phyloP scores from a whole-genome alignment of 2,329 filamentous ascomycete species.

The Fusarium chuoi region DNA sequence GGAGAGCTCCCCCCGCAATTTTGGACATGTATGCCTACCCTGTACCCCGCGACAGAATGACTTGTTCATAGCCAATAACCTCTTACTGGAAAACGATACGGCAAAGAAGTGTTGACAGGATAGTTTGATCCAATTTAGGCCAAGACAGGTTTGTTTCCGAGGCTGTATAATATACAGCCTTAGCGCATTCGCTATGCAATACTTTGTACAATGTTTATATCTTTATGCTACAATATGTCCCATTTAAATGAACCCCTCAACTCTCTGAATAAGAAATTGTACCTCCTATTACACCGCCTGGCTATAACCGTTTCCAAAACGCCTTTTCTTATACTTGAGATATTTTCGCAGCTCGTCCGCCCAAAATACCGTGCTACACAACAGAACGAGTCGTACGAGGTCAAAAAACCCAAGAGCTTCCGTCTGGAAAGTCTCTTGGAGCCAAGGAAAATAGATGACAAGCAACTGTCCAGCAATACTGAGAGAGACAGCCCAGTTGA shows the following conservation, averaged over 20 bases:
- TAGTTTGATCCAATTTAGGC: background rate
- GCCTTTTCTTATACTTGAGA: conserved; percentile 68
- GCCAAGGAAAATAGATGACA: conserved; percentile 93
- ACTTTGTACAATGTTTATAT: conserved; percentile 1
- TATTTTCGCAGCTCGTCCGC: conserved; percentile 92
- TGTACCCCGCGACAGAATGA: conserved; percentile 1
- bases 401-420: conserved; percentile 82
- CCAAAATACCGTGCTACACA: conserved; percentile 95
- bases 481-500: conserved; percentile 93
- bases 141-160: background rate
- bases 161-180: background rate
- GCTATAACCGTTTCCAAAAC: conserved; percentile 71
- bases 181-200: conserved; percentile 28
- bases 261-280: background rate
- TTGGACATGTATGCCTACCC: conserved; percentile 23
- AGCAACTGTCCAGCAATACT: conserved; percentile 86
- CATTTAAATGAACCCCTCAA: background rate
- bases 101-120: background rate
- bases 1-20: conserved; percentile 38
- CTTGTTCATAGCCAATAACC: background rate
- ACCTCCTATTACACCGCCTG: conserved; percentile 68
- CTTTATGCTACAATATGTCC: conserved; percentile 28
- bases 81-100: no score
- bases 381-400: conserved; percentile 74
- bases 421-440: conserved; percentile 96